A percentile compares a stretch with the other conserved stretches of the same genome.
These are phyloP conservation scores for Laetiporus sulphureus DNA, from an alignment of 1,284 basidiomycete genomes.

Conservation along the genomic window DNA sequence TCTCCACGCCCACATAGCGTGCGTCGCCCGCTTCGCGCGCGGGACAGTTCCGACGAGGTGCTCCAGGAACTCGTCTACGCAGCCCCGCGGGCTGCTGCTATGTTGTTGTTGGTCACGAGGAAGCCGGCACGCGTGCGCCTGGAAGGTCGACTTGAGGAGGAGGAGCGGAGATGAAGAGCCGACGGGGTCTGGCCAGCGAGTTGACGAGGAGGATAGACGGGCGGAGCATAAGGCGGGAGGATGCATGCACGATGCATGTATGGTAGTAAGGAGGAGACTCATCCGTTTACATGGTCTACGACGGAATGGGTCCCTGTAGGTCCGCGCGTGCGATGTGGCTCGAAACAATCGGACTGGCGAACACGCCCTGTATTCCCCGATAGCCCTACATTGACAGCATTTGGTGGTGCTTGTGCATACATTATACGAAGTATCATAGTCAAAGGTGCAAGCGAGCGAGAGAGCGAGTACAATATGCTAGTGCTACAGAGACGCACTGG, in stretches of 20 bases:
- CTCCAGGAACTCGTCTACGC: conserved; percentile 12
- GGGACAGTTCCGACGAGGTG: conserved; percentile 14
- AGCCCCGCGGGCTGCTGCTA: background rate
- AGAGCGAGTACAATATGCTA: too few species aligned
- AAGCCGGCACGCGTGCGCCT: conserved; percentile 15
- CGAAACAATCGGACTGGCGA: background rate
- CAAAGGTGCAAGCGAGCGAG: too few species aligned
- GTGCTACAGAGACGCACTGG: too few species aligned
- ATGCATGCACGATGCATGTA: too few species aligned
- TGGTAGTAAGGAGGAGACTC: background rate
- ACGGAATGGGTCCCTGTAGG: background rate
- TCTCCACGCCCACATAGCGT: conserved; percentile 26
- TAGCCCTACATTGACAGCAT: background rate
- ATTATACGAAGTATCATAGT: too few species aligned
- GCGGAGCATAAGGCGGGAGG: background rate
- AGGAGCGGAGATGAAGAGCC: background rate
- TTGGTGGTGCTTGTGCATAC: background rate
- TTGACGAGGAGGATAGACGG: background rate
- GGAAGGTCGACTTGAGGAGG: conserved; percentile 22
- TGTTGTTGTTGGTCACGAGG: background rate
- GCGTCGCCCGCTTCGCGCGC: conserved; percentile 23
- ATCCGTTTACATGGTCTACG: background rate
- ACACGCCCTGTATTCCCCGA: background rate
- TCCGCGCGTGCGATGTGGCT: background rate
- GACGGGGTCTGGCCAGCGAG: background rate